A percentile compares a stretch with the other conserved stretches of the same genome.
These are phyloP conservation scores for Volvox reticuliferus DNA, from an alignment of 139 green algal genomes.

Conservation along the genomic window DNA sequence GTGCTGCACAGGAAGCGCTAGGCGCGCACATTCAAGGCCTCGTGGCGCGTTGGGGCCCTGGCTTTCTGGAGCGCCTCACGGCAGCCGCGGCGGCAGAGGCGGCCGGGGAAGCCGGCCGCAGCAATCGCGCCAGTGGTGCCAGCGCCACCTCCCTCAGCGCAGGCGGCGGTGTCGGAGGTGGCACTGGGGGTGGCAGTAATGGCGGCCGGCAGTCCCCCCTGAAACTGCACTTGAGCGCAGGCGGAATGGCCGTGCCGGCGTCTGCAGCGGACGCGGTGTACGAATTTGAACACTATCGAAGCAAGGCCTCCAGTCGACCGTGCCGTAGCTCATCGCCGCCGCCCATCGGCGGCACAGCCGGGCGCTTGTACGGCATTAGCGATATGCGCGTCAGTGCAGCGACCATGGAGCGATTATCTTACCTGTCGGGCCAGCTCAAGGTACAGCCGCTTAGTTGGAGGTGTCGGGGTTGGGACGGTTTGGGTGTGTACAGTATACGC, in stretches of 20 bases:
- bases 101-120: background rate
- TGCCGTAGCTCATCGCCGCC: background rate
- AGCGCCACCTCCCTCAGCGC: background rate
- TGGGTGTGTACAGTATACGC: no score
- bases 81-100: background rate
- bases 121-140: background rate
- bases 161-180: background rate
- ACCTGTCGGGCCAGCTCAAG: slow-evolving; percentile 28
- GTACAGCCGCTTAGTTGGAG: background rate
- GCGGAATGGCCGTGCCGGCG: background rate
- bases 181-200: background rate
- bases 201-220: background rate
- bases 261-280: background rate
- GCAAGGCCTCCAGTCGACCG: no score
- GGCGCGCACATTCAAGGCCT: background rate
- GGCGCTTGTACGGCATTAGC: background rate
- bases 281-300: background rate
- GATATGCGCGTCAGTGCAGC: background rate
- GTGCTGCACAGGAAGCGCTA: slow-evolving; percentile 3
- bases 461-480: no score
- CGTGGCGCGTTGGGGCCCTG: slow-evolving; percentile 21
- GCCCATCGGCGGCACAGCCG: background rate
- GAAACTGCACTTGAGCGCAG: background rate
- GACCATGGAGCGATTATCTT: background rate
- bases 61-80: slow-evolving; percentile 25